Conservation (phyloP, 768 basidiomycete genomes). For the Mycena indigotica region DNA sequence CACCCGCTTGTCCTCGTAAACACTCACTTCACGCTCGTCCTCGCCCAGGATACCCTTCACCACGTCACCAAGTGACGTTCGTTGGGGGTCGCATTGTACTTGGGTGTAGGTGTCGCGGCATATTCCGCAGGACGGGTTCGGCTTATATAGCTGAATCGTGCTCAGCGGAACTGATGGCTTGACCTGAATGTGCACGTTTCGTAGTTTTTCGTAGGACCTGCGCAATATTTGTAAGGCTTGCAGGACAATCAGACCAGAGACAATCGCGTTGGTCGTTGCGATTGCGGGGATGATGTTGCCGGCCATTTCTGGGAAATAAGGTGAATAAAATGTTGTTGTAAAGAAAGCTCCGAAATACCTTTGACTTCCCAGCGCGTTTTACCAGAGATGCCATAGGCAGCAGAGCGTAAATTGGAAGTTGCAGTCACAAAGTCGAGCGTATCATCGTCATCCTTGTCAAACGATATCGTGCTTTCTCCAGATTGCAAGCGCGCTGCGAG, state of each 20-base stretch:
- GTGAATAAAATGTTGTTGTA: neutral
- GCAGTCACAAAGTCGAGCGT: slow-evolving; percentile 96
- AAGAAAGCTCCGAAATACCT: slow-evolving; percentile 52
- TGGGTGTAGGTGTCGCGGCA: slow-evolving; percentile 84
- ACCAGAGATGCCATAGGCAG: slow-evolving; percentile 83
- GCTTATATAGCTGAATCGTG: slow-evolving; percentile 61
- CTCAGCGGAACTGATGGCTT: slow-evolving; percentile 80
- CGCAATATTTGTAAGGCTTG: slow-evolving; percentile 87
- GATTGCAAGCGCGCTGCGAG: slow-evolving; percentile 67
- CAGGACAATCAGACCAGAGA: slow-evolving; percentile 92
- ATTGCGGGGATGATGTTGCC: slow-evolving; percentile 99
- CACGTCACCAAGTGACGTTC: slow-evolving; percentile 71
- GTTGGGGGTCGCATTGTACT: slow-evolving; percentile 71
- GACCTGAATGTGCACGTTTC: slow-evolving; percentile 79
- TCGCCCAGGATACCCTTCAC: slow-evolving; percentile 67
- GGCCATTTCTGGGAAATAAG: slow-evolving; percentile 80
- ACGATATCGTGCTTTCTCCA: slow-evolving; percentile 74
- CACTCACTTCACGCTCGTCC: slow-evolving; percentile 66
- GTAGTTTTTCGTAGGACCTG: slow-evolving; percentile 57
- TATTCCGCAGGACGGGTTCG: slow-evolving; percentile 79
- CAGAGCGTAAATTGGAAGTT: slow-evolving; percentile 88
- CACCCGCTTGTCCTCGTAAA: slow-evolving; percentile 85
- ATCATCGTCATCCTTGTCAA: slow-evolving; percentile 98
- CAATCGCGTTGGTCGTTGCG: slow-evolving; percentile 97
- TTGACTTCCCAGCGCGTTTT: slow-evolving; percentile 98